Evolutionary conservation across 1,284 basidiomycete genomes (phyloP), one percentile per base, ranked within the genome.

Genomic region (Stygiomarasmius scandens): DNA sequence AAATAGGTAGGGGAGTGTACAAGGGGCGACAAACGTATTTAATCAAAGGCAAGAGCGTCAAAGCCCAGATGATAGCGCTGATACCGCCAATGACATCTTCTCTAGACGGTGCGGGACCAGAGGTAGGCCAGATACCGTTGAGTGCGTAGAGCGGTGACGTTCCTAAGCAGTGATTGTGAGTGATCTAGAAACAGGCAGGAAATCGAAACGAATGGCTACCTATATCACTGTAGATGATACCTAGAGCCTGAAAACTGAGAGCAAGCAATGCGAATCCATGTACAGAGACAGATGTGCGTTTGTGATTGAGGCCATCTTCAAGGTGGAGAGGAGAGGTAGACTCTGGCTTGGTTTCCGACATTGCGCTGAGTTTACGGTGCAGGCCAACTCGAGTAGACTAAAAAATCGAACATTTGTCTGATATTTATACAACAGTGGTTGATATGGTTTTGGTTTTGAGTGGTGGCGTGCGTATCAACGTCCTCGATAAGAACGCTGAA

Each of bases 201-300:
- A 32, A 32, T 6, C 6, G 12, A n/a, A n/a, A n/a, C n/a, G n/a
- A 6, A 32, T 32, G 12, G 6, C 12, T 29, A 56, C 61, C 82
- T 52, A 86, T 82, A 66, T 86, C 85, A n/a, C 83, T 85, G 64
- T 87, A 88, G 48, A 86, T 85, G 47, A 86, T 84, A 1, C 84
- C 84, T 12, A 76, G 63, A 2, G 73, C 68, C 58, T 76, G 74
- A 49, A 74, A 74, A 58, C 67, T 71, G 2, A 75, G 64, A 6
- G 59, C 41, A 14, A 69, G 27, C n/a, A 76, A 61, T 9, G 71
- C 71, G 19, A 68, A 53, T 0, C 78, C 78, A n/a, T 58, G 54
- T 10, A 74, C 52, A 27, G 59, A 63, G n/a, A 71, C 64, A 14
- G 73, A 67, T 4, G 61, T 69, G 23, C 73, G 67, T 57, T 69